Evolutionary conservation across 257 asterid species (phyloP).

Genomic region (Capsicum pubescens): DNA sequence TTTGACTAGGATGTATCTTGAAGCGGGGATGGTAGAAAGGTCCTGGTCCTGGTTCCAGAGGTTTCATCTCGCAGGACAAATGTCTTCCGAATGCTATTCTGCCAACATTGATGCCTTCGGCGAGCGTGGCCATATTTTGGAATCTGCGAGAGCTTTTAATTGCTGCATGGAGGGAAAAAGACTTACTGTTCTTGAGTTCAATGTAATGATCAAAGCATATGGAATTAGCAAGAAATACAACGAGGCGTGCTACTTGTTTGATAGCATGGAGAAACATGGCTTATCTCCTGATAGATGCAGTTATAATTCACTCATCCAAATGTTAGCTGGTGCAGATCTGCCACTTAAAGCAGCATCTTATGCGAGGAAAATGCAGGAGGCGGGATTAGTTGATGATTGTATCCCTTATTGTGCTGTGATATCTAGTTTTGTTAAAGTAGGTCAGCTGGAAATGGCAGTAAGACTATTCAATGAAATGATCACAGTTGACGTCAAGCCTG

Average conservation of each 20-base stretch:
- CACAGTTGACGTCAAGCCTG: conserved; percentile 59
- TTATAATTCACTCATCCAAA: conserved; percentile 78
- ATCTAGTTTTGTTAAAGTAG: conserved; percentile 72
- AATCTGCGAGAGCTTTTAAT: conserved; percentile 69
- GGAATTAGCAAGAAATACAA: conserved; percentile 74
- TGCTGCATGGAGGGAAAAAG: conserved; percentile 57
- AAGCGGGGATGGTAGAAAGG: conserved; percentile 65
- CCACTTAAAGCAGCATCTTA: conserved; percentile 66
- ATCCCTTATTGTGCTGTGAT: conserved; percentile 78
- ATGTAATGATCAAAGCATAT: conserved; percentile 94
- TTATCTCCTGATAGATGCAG: conserved; percentile 79
- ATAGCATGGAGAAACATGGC: conserved; percentile 63
- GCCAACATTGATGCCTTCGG: conserved; percentile 95
- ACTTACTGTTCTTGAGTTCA: conserved; percentile 61
- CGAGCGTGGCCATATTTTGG: conserved; percentile 67
- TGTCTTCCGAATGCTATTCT: conserved; percentile 87
- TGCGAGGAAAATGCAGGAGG: conserved; percentile 73
- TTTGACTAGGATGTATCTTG: conserved; percentile 89
- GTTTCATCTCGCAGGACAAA: conserved; percentile 74
- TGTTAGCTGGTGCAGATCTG: conserved; percentile 76
- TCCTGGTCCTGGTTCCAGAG: conserved; percentile 82
- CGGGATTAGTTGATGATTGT: conserved; percentile 70
- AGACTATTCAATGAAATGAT: conserved; percentile 71
- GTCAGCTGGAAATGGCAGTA: conserved; percentile 60
- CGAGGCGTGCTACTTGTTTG: conserved; percentile 73